Evolutionary conservation across 345 rosid species (phyloP), one percentile per base, ranked within the genome.

Genomic region (Camelina neglecta): DNA sequence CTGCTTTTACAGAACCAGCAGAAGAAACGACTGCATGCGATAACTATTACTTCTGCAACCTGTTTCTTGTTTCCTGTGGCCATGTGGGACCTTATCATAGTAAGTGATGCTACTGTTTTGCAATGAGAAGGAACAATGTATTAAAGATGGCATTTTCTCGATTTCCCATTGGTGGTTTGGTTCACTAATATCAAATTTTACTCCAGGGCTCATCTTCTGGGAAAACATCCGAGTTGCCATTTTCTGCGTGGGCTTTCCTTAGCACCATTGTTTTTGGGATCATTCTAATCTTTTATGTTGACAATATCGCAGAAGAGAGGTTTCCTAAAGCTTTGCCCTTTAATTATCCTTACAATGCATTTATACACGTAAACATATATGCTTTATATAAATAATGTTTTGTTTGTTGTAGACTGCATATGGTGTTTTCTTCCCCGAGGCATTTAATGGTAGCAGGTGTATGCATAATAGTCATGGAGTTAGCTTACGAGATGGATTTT

Each of bases 391-490:
- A 16, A 49, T 11, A 29, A 16, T 8, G 24, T 65, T 24, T 54
- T 81, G 65, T 66, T 69, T 21, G 29, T 31, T 80, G 75, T 71
- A 95, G 98, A 85, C 79, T 95, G 86, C 98, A 92, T 78, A 87
- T 95, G 96, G 99, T 95, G 81, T 92, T 95, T 88, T 95, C 99
- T 67, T 95, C 99, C 12, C 99, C 98, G 23, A 85, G 97, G 79
- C 99, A 92, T 86, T 82, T 95, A 73, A 75, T 91, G 91, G 93
- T 80, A 6, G 94, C 97, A 65, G 97, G 94, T 58, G 91, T 81
- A 69, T 90, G 98, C 87, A 89, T 93, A 69, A 79, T 89, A 71
- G 72, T 87, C 57, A 82, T 93, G 96, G 98, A 95, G 84, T 80
- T 89, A 42, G 75, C 84, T 3, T 95, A 91, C 81, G 86, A 85